Evolutionary conservation across 139 green algal genomes (phyloP).

Genomic region (Volvox reticuliferus): DNA sequence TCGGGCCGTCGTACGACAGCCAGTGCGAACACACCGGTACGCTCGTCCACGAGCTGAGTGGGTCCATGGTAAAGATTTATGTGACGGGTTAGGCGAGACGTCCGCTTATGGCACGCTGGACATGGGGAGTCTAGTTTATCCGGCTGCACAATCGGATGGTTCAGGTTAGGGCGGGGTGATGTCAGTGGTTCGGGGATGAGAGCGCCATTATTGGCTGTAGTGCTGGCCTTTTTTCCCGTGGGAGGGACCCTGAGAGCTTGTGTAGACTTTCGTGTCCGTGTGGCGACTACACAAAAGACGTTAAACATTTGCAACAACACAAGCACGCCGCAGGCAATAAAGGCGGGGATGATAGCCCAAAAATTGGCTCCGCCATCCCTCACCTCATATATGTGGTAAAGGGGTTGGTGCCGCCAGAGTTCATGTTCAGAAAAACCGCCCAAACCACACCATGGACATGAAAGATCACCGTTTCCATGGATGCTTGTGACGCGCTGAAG

Average conservation of each 20-base stretch:
- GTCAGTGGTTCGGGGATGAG: too few relatives aligned
- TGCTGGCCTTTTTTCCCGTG: too few relatives aligned
- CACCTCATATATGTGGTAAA: constrained; percentile 57
- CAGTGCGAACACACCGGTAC: constrained; percentile 59
- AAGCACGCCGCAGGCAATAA: too few relatives aligned
- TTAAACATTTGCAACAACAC: too few relatives aligned
- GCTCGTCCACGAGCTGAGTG: constrained; percentile 4
- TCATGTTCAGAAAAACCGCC: constrained; percentile 22
- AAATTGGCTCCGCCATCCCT: too few relatives aligned
- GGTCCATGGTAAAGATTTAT: constrained; percentile 49
- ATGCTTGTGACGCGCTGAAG: not conserved
- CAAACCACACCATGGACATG: constrained; percentile 52
- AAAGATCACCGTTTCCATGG: not conserved
- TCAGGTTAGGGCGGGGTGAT: too few relatives aligned
- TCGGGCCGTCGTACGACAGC: constrained; percentile 44
- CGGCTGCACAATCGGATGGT: not conserved
- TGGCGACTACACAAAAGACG: too few relatives aligned
- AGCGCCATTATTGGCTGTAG: too few relatives aligned
- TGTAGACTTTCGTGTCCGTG: too few relatives aligned
- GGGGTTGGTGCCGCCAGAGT: constrained; percentile 53
- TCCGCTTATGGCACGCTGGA: not conserved
- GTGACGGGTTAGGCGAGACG: constrained; percentile 47
- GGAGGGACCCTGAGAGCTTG: too few relatives aligned
- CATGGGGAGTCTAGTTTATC: not conserved
- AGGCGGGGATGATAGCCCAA: too few relatives aligned